phyloP scores from a whole-genome alignment of 306 rosid species.

The Fagus crenata region DNA sequence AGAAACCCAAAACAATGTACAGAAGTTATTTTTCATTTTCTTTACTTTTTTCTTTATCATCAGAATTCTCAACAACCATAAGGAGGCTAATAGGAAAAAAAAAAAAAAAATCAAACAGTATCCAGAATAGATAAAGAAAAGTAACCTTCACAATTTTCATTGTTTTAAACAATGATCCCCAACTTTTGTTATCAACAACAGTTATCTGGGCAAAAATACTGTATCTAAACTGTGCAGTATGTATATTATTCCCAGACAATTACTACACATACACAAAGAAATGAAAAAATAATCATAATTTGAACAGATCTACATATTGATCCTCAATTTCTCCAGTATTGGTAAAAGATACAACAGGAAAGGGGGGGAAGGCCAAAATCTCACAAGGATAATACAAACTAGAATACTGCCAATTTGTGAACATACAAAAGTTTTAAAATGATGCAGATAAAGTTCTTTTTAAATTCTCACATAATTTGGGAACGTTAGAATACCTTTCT shows the following conservation, averaged over 20 bases:
- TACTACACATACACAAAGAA: not conserved
- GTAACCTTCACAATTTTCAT: not conserved
- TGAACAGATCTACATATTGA: not conserved
- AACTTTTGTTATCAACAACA: not conserved
- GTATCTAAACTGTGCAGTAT: not conserved
- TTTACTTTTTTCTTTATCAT: not conserved
- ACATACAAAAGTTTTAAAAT: no score
- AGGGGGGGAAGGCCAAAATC: not conserved
- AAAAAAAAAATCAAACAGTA: not conserved
- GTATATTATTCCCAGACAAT: not conserved
- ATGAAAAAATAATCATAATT: not conserved
- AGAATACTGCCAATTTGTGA: no score
- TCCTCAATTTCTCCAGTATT: not conserved
- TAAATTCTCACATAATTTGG: no score
- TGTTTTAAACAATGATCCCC: not conserved
- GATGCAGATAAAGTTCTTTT: no score
- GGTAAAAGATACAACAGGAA: not conserved
- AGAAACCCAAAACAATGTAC: not conserved
- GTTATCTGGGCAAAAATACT: not conserved
- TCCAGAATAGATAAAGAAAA: not conserved
- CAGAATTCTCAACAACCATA: not conserved
- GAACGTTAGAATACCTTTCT: no score
- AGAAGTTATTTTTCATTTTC: not conserved
- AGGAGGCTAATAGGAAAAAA: not conserved
- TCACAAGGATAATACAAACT: no score